Base-by-base conservation (phyloP, 2,329 filamentous ascomycete genomes). In the Alternaria panax region DNA sequence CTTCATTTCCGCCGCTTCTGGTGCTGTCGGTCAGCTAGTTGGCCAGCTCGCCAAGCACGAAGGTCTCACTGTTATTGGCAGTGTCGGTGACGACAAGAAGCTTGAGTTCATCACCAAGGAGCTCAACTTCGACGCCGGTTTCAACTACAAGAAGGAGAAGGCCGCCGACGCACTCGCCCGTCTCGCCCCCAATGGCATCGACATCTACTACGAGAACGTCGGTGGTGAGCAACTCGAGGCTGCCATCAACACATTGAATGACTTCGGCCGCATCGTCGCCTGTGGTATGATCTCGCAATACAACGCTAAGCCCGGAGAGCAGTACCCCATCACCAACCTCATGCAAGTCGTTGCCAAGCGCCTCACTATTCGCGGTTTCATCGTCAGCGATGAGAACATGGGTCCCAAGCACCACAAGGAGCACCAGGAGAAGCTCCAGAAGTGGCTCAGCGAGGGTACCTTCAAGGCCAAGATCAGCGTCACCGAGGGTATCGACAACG, bases 141-240 rank as follows among this genome's bases (percentile, higher is more conserved):
- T 94, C 81, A 95, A 96, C 83, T 96, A 96, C 84, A 94, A 95
- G 85, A 93, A 87, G 67, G 91, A 95, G 81, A 86, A 85, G 67
- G 85, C 91, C 0, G 73, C 79, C 1, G 88, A 89, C 11, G 92
- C 91, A 0, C 83, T 96, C 56, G 79, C 82, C 65, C 84, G 90
- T 58, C 83, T 95, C 18, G 90, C 90, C 0, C 91, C 92, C 0
- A 78, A 92, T 12, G 92, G 92, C 5, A 85, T 96, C 62, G 92
- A 96, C 72, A 92, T 93, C 74, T 92, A 92, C 81, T 93, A 89
- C 72, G 91, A 93, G 78, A 93, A 92, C 67, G 90, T 91, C 7
- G 91, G 91, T 20, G 91, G 90, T 38, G 89, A 91, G 77, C 88
- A 91, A 64, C 82, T 92, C 52, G 87, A 91, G 66, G 89, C 89